Evolutionary conservation across 148 eudicot species (phyloP), one percentile per base, ranked within the genome.

Genomic region (Silene latifolia): DNA sequence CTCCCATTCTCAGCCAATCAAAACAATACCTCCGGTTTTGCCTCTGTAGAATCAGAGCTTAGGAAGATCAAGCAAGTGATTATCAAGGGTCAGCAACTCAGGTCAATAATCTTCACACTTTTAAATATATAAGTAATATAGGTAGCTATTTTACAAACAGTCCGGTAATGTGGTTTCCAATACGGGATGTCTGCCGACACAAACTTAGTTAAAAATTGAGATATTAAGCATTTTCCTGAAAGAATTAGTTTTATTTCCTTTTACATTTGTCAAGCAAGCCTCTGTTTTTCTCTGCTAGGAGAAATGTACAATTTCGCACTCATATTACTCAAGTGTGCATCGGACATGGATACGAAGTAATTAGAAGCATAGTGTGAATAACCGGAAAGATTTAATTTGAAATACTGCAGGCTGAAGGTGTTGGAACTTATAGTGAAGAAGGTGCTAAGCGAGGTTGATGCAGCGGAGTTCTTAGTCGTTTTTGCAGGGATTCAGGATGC

Each of bases 401-500:
- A 63, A 67, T 67, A 58, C 72, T 15, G 25, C 80, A 93, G 97
- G 85, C 82, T 73, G 74, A 92, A 85, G 83, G 94, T 90, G 65
- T 73, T 92, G 80, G 91, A 92, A 81, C 73, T 92, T 85, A 89
- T 80, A 20, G 84, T 87, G 82, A 88, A 89, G 88, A 92, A 88
- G 83, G 89, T 95, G 82, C 76, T 92, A 76, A 81, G 78, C 70
- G 85, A 82, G 63, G 81, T 80, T 6, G 97, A 92, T 82, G 99
- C 97, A 4, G 99, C 87, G 0, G 94, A 90, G 80, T 92, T 95
- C 68, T 77, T 92, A 23, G 90, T 95, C 58, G 87, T 88, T 20
- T 95, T 92, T 81, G 76, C 89, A 23, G 91, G 88, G 69, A 88
- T 95, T 27, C 99, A 95, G 67, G 99, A 95, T 21, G 72, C 78